Conservation (phyloP, 208 protist genomes). For the Phytomonas sp. region DNA sequence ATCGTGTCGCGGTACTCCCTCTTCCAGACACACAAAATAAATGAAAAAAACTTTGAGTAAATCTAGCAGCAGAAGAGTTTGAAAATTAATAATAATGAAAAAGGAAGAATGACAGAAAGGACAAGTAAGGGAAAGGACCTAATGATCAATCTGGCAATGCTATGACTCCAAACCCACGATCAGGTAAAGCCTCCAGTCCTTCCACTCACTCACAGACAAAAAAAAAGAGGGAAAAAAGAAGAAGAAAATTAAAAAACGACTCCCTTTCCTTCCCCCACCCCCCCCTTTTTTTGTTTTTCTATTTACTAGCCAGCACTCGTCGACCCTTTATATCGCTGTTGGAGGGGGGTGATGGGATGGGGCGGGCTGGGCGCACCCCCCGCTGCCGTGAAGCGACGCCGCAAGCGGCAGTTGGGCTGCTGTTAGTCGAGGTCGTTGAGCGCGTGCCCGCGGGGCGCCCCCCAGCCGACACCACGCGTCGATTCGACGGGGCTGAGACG, state of each 20-base stretch:
- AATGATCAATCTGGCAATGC: background rate
- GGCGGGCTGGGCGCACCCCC: no score
- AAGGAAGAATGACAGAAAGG: slow-evolving; percentile 8
- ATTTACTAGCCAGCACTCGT: background rate
- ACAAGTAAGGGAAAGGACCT: slow-evolving; percentile 1
- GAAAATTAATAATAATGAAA: background rate
- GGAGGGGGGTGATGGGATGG: slow-evolving; percentile 7
- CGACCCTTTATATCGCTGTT: slow-evolving; percentile 8
- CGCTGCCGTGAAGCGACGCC: no score
- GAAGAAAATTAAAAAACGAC: background rate
- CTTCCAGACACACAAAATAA: background rate
- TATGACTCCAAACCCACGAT: no score
- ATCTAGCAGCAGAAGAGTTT: background rate
- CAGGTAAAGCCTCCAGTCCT: no score
- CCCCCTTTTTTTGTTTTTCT: background rate
- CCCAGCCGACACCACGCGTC: slow-evolving; percentile 13
- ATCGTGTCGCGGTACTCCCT: background rate
- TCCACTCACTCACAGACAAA: background rate
- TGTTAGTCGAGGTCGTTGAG: background rate
- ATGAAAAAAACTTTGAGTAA: background rate
- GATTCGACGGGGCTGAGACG: slow-evolving; percentile 3
- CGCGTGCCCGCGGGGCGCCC: background rate
- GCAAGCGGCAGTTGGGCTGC: background rate
- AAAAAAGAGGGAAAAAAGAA: slow-evolving; percentile 5
- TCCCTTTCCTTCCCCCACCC: no score